A percentile compares a stretch with the other conserved stretches of the same genome.
phyloP scores from a whole-genome alignment of 2,329 filamentous ascomycete genomes.

The Trichoderma brevicompactum region DNA sequence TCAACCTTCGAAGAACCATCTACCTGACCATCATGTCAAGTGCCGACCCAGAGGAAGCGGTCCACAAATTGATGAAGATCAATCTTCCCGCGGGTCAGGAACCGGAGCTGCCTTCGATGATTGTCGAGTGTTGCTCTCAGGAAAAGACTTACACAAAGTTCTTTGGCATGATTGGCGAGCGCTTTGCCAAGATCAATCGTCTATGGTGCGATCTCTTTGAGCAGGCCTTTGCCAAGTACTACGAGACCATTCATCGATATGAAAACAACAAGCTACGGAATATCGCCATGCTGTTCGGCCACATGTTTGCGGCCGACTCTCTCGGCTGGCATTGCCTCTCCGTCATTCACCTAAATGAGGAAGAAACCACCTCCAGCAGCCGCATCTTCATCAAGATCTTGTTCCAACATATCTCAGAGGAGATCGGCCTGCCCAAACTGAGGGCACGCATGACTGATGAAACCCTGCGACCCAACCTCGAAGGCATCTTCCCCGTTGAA shows the following conservation, averaged over 20 bases:
- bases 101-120: slow-evolving; percentile 90
- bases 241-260: slow-evolving; percentile 95
- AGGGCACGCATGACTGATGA: slow-evolving; percentile 78
- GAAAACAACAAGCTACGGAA: slow-evolving; percentile 95
- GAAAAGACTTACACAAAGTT: slow-evolving; percentile 98
- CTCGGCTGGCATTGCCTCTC: slow-evolving; percentile 91
- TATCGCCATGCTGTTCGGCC: slow-evolving; percentile 92
- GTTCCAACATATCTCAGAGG: slow-evolving; percentile 88
- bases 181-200: slow-evolving; percentile 94
- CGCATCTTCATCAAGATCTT: slow-evolving; percentile 99
- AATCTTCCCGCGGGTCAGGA: slow-evolving; percentile 86
- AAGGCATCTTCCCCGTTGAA: slow-evolving; percentile 87
- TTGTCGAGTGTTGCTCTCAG: slow-evolving; percentile 95
- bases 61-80: slow-evolving; percentile 96
- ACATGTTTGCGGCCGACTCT: slow-evolving; percentile 84
- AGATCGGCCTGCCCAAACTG: slow-evolving; percentile 80
- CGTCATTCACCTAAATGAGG: slow-evolving; percentile 87
- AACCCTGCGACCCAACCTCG: slow-evolving; percentile 74
- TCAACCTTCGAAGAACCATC: slow-evolving; percentile 90
- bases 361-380: slow-evolving; percentile 93
- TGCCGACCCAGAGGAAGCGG: slow-evolving; percentile 93
- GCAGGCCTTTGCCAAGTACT: slow-evolving; percentile 87
- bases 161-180: slow-evolving; percentile 90
- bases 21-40: slow-evolving; percentile 98
- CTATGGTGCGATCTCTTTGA: slow-evolving; percentile 95